A percentile compares a stretch with the other conserved stretches of the same genome.
Conservation (phyloP, 164 flowering plant genomes). For the Platanus orientalis region DNA sequence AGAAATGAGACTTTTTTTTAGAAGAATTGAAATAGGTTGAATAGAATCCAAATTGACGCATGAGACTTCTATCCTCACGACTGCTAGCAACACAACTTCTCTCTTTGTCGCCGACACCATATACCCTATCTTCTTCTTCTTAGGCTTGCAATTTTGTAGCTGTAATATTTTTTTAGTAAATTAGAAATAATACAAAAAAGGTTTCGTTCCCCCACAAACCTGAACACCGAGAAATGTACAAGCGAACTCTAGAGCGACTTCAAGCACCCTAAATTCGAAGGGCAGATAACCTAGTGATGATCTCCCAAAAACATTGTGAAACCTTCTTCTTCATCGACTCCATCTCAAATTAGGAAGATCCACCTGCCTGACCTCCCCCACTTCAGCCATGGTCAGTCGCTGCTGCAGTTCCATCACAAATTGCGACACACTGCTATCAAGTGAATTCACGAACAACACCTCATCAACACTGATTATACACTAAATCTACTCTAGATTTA, state of each 20-base stretch:
- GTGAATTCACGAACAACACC: slow-evolving; percentile 3
- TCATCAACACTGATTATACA: slow-evolving; percentile 6
- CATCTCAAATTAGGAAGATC: slow-evolving; percentile 12
- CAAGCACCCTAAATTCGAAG: slow-evolving; percentile 41
- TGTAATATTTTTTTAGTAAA: too few species aligned
- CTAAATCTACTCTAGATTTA: slow-evolving; percentile 3
- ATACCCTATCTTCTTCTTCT: too few species aligned
- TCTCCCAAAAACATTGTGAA: slow-evolving; percentile 5
- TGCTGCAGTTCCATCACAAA: not conserved
- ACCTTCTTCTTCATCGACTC: slow-evolving; percentile 13
- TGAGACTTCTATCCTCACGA: too few species aligned
- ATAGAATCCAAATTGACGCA: too few species aligned
- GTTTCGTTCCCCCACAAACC: slow-evolving; percentile 18
- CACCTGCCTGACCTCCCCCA: slow-evolving; percentile 17
- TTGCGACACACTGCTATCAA: not conserved
- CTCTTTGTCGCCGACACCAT: too few species aligned
- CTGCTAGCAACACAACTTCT: too few species aligned
- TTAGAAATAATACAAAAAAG: too few species aligned
- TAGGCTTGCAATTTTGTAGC: too few species aligned
- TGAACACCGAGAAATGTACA: slow-evolving; percentile 44
- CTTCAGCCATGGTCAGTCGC: slow-evolving; percentile 4
- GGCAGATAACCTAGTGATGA: slow-evolving; percentile 29
- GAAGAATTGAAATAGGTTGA: too few species aligned
- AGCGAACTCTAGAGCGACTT: slow-evolving; percentile 38
- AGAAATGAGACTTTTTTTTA: too few species aligned